phyloP scores from a whole-genome alignment of 2,329 filamentous ascomycete species.

The Neofusicoccum sp. region DNA sequence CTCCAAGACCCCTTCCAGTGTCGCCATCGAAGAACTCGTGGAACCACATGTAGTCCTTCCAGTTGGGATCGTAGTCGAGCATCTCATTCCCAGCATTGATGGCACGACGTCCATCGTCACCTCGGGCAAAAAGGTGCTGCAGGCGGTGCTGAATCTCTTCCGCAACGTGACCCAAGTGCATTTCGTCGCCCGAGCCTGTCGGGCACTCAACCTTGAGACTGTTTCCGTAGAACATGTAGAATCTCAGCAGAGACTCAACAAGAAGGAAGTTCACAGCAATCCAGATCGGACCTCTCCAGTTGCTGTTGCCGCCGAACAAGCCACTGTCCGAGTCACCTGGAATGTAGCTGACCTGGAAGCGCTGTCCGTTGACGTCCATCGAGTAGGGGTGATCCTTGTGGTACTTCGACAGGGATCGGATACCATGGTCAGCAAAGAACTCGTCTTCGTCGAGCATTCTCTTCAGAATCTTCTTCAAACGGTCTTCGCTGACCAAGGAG shows the following conservation, averaged over 20 bases:
- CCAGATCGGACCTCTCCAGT: slow-evolving; percentile 95
- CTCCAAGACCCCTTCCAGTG: slow-evolving; percentile 80
- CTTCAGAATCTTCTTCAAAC: slow-evolving; percentile 82
- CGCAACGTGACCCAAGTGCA: slow-evolving; percentile 92
- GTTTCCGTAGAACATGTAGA: slow-evolving; percentile 94
- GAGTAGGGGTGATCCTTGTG: slow-evolving; percentile 88
- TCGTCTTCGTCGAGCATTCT: slow-evolving; percentile 94
- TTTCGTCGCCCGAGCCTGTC: slow-evolving; percentile 86
- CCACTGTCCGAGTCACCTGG: slow-evolving; percentile 95
- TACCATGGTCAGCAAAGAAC: slow-evolving; percentile 86
- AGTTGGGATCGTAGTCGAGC: slow-evolving; percentile 87
- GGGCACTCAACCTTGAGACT: slow-evolving; percentile 89
- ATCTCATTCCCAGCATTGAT: slow-evolving; percentile 82
- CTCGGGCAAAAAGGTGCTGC: slow-evolving; percentile 84
- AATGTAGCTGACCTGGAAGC: slow-evolving; percentile 83
- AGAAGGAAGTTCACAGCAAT: slow-evolving; percentile 93
- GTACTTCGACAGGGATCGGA: slow-evolving; percentile 86
- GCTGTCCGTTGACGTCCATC: slow-evolving; percentile 93
- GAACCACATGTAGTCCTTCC: slow-evolving; percentile 94
- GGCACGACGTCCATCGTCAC: slow-evolving; percentile 81
- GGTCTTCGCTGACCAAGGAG: slow-evolving; percentile 87
- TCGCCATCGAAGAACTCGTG: slow-evolving; percentile 98
- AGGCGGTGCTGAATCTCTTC: slow-evolving; percentile 94
- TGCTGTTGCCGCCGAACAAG: slow-evolving; percentile 94
- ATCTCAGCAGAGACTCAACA: slow-evolving; percentile 89